These are phyloP conservation scores for Mollisiaceae sp. DNA, from an alignment of 2,329 filamentous ascomycete genomes.

Conservation along the genomic window DNA sequence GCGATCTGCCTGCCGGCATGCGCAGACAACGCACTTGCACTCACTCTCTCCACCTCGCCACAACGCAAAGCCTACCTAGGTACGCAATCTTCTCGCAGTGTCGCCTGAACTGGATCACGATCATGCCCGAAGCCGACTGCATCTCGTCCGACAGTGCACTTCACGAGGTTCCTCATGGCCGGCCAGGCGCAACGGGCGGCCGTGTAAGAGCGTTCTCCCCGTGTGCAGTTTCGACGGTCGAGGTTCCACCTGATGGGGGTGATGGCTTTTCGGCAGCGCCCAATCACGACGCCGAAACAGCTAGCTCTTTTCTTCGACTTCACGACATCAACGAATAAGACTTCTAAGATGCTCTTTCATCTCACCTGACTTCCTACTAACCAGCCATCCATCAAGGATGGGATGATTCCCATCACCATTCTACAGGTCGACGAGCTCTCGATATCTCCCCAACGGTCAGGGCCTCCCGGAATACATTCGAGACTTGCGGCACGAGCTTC, in stretches of 20 bases:
- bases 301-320: slow-evolving; percentile 24
- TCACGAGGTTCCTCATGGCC: neutral
- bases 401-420: slow-evolving; percentile 24
- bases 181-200: slow-evolving; percentile 5
- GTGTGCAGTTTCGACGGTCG: slow-evolving; percentile 13
- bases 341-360: slow-evolving; percentile 26
- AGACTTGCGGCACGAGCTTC: slow-evolving; percentile 27
- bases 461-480: slow-evolving; percentile 30
- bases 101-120: slow-evolving; percentile 14
- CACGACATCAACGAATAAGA: slow-evolving; percentile 35
- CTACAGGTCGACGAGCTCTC: slow-evolving; percentile 38
- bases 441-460: slow-evolving; percentile 31
- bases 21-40: slow-evolving; percentile 4
- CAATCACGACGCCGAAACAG: slow-evolving; percentile 32
- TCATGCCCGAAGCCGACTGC: slow-evolving; percentile 21
- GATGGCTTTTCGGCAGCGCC: slow-evolving; percentile 21
- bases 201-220: neutral
- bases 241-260: slow-evolving; percentile 21
- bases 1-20: neutral
- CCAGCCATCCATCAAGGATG: slow-evolving; percentile 35
- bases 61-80: neutral
- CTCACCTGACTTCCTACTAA: slow-evolving; percentile 36
- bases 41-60: neutral
- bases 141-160: neutral
- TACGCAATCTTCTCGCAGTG: slow-evolving; percentile 9